These are phyloP conservation scores for Kodamaea plutei DNA, from an alignment of 1,139 yeast genomes.

Conservation along the genomic window DNA sequence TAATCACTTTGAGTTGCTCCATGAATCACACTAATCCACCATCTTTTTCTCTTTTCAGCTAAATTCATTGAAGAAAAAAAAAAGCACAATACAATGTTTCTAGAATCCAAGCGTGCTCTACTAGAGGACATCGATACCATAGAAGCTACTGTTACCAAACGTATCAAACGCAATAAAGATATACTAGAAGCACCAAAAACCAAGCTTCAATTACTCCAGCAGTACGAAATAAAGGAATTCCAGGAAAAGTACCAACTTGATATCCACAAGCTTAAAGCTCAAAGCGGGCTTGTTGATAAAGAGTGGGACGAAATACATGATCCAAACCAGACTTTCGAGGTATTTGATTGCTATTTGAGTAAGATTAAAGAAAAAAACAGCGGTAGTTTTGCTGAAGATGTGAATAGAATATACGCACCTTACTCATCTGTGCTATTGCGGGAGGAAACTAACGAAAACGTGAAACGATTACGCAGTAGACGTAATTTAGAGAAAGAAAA, in stretches of 20 bases:
- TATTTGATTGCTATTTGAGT: constrained; percentile 41
- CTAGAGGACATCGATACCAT: constrained; percentile 38
- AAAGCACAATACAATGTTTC: no score
- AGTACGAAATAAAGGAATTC: constrained; percentile 63
- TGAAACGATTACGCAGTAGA: constrained; percentile 7
- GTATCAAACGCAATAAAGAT: constrained; percentile 31
- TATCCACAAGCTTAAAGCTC: constrained; percentile 21
- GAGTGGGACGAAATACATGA: constrained; percentile 27
- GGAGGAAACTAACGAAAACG: constrained; percentile 4
- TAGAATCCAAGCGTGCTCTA: constrained; percentile 34
- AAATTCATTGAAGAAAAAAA: no score
- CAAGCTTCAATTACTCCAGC: constrained; percentile 49
- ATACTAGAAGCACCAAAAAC: constrained; percentile 17
- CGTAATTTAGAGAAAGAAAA: constrained; percentile 16
- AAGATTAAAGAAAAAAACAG: constrained; percentile 27
- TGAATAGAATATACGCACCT: constrained; percentile 32
- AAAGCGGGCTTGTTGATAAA: constrained; percentile 14
- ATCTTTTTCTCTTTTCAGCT: no score
- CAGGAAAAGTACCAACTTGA: constrained; percentile 43
- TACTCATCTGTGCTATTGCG: constrained; percentile 26
- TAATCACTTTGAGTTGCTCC: no score
- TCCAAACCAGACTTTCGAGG: constrained; percentile 24
- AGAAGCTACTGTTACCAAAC: constrained; percentile 27
- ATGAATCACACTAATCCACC: no score
- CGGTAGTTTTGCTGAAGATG: constrained; percentile 24